Base-by-base conservation (phyloP, 2,329 filamentous ascomycete species). In the Juglanconis sp. region DNA sequence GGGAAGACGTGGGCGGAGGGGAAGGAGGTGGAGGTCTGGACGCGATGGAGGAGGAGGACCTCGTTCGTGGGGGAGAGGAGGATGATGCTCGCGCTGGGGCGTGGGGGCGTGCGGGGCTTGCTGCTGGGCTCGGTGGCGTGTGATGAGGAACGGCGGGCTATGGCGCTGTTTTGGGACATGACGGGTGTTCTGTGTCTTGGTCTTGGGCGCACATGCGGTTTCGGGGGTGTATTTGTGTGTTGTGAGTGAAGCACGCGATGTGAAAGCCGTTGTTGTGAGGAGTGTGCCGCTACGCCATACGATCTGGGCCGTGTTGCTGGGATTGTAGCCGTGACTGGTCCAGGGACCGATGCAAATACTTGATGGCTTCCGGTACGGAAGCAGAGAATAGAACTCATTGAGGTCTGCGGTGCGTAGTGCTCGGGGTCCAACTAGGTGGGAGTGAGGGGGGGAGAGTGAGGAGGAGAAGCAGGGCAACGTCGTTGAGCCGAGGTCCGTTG, bases 1-100 rank as follows among this genome's bases (percentile, higher is more conserved):
- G 95, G 94, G 67, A 99, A 99, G 63, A 99, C 95, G 70, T 98
- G 92, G 0, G 94, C 95, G 0, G 91, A 94, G 4, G 94, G 85
- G 70, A 97, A 98, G 3, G 92, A 89, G 1, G 85, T 86, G 0
- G 91, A 95, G 1, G 89, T 92, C 65, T 88, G 83, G 3, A 96
- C 91, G 64, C 95, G 88, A 72, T 92, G 92, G 8, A 98, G 85
- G 17, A 98, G 85, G 1, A 99, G 83, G 51, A 98, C 86, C 72
- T 96, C 87, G 72, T 98, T 97, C 54, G 83, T 81, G 0, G 92
- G 89, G 0, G 95, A 97, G 52, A 99, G 79, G 13, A 98, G 82
- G 38, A 98, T 79, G 51, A 98, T 87, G 66, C 91, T 96, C 6
- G 61, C 51, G 57, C 61, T 63, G 6, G 61, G 61, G n/a, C 61